Conservation (phyloP, 176 grass and related monocot genomes). For the Triticum urartu region DNA sequence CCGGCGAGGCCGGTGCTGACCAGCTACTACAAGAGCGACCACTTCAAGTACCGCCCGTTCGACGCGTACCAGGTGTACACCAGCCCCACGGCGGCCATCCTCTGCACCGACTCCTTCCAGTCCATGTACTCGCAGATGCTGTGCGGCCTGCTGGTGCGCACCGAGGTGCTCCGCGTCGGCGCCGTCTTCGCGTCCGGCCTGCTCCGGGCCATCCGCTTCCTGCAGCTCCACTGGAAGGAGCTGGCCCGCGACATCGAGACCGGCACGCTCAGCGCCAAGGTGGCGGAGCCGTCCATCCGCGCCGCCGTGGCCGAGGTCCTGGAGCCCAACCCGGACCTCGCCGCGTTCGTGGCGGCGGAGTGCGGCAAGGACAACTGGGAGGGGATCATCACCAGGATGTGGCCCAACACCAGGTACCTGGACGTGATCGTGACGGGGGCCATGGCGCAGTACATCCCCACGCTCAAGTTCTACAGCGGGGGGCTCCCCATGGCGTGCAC, state of each 20-base stretch:
- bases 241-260: conserved; percentile 60
- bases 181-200: conserved; percentile 96
- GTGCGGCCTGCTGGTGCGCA: conserved; percentile 67
- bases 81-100: conserved; percentile 87
- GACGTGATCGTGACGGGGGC: conserved; percentile 98
- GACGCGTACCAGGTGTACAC: conserved; percentile 89
- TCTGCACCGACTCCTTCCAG: conserved; percentile 93
- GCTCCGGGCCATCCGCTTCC: conserved; percentile 91
- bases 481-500: conserved; percentile 89
- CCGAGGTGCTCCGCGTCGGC: conserved; percentile 88
- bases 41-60: conserved; percentile 73
- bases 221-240: conserved; percentile 79
- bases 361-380: conserved; percentile 60
- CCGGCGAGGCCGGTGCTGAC: conserved; percentile 84
- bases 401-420: conserved; percentile 96
- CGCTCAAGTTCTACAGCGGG: conserved; percentile 82
- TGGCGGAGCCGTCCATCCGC: conserved; percentile 60
- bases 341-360: conserved; percentile 53
- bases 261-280: conserved; percentile 47
- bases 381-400: conserved; percentile 75
- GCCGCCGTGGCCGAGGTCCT: conserved; percentile 56
- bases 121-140: conserved; percentile 95
- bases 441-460: conserved; percentile 98
- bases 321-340: conserved; percentile 42
- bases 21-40: conserved; percentile 98